These are phyloP conservation scores for Pseudogymnoascus sp. DNA, from an alignment of 2,329 filamentous ascomycete species.

Conservation along the genomic window DNA sequence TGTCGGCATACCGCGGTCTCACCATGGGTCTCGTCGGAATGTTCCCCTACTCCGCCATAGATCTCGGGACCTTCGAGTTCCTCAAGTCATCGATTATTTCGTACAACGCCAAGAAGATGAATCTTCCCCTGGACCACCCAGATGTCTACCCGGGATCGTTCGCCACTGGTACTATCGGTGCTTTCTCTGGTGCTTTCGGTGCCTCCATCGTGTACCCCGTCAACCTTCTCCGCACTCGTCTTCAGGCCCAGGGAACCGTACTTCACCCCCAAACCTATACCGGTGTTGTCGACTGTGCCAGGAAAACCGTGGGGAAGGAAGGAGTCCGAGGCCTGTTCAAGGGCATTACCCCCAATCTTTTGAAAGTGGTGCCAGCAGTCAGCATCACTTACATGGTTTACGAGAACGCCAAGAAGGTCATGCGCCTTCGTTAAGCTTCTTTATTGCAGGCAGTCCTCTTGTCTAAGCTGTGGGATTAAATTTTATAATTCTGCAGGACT, in stretches of 20 bases:
- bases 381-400: slow-evolving; percentile 95
- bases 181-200: slow-evolving; percentile 83
- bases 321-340: slow-evolving; percentile 86
- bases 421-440: slow-evolving; percentile 34
- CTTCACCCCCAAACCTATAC: slow-evolving; percentile 86
- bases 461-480: neutral
- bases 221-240: slow-evolving; percentile 82
- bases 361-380: slow-evolving; percentile 93
- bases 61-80: slow-evolving; percentile 91
- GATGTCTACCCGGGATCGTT: slow-evolving; percentile 65
- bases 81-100: slow-evolving; percentile 69
- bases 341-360: slow-evolving; percentile 85
- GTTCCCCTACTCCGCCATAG: slow-evolving; percentile 96
- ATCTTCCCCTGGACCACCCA: slow-evolving; percentile 78
- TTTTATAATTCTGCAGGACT: neutral
- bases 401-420: slow-evolving; percentile 75
- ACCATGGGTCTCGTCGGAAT: slow-evolving; percentile 92
- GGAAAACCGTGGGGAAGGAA: slow-evolving; percentile 75
- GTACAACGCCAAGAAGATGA: slow-evolving; percentile 61
- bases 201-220: slow-evolving; percentile 92
- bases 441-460: neutral
- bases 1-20: slow-evolving; percentile 81
- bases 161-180: slow-evolving; percentile 80
- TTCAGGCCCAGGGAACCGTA: slow-evolving; percentile 92
- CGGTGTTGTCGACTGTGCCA: slow-evolving; percentile 82